Evolutionary conservation across 768 basidiomycete species (phyloP).

Genomic region (Rhodosporidiobolus sp.): DNA sequence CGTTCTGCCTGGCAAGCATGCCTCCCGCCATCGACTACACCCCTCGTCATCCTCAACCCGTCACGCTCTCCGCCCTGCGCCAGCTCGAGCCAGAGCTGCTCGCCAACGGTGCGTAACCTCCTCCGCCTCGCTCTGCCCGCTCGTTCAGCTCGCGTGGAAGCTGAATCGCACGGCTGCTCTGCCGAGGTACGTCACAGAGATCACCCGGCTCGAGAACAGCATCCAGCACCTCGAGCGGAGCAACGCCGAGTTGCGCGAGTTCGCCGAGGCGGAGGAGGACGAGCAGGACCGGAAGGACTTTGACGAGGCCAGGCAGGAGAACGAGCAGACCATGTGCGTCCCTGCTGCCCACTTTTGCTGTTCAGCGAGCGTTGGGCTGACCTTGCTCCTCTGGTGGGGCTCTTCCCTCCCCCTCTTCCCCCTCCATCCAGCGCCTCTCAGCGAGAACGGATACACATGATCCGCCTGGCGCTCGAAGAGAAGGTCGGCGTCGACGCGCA

Average conservation of each 20-base stretch:
- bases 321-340: slow-evolving; percentile 35
- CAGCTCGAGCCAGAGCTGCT: slow-evolving; percentile 31
- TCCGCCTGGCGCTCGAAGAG: slow-evolving; percentile 29
- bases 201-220: slow-evolving; percentile 30
- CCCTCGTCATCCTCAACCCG: slow-evolving; percentile 23
- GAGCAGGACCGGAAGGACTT: slow-evolving; percentile 27
- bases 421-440: slow-evolving; percentile 15
- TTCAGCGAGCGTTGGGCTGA: too few relatives aligned
- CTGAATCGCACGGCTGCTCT: background rate
- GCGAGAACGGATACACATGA: slow-evolving; percentile 29
- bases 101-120: slow-evolving; percentile 8
- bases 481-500: slow-evolving; percentile 32
- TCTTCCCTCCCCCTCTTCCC: background rate
- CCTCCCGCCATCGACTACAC: slow-evolving; percentile 7
- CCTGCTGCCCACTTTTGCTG: background rate
- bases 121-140: background rate
- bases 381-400: too few relatives aligned
- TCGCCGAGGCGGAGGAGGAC: background rate
- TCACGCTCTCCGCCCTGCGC: slow-evolving; percentile 28
- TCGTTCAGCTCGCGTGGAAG: background rate
- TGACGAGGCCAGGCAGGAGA: slow-evolving; percentile 17
- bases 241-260: slow-evolving; percentile 26
- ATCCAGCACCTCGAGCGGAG: slow-evolving; percentile 30
- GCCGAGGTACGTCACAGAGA: slow-evolving; percentile 1
- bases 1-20: background rate